Conservation (phyloP, 306 rosid genomes). For the Casuarina glauca region DNA sequence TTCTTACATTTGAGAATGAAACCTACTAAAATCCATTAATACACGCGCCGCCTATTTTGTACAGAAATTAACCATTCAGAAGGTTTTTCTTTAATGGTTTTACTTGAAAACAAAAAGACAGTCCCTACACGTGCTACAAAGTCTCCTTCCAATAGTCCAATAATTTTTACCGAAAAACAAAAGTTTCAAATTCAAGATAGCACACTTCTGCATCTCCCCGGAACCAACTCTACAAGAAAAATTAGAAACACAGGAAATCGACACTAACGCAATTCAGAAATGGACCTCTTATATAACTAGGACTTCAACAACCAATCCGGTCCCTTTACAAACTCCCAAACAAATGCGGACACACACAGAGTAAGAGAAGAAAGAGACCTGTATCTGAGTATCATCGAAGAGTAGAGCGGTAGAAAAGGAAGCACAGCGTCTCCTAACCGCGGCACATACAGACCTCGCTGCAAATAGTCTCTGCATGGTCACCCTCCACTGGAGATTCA, state of each 20-base stretch:
- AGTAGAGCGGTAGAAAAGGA: constrained; percentile 74
- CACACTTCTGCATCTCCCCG: no score
- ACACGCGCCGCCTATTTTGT: not conserved
- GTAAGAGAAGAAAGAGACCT: constrained; percentile 39
- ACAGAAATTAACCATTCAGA: no score
- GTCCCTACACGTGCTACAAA: no score
- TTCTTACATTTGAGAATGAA: not conserved
- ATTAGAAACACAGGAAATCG: not conserved
- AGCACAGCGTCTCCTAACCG: constrained; percentile 40
- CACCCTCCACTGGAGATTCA: not conserved
- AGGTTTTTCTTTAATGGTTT: no score
- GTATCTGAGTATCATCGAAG: constrained; percentile 88
- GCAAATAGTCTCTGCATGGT: constrained; percentile 63
- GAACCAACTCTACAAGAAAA: not conserved
- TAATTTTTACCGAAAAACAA: not conserved
- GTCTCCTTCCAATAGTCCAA: no score
- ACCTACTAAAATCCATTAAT: not conserved
- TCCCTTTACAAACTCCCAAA: not conserved
- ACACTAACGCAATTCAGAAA: not conserved
- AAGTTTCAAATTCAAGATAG: not conserved
- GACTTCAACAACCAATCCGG: not conserved
- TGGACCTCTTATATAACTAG: not conserved
- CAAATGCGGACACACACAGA: no score
- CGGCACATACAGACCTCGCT: constrained; percentile 36
- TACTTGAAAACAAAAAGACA: no score